Base-by-base conservation (phyloP, 805 yeast species). In the Candida sithepensis region DNA sequence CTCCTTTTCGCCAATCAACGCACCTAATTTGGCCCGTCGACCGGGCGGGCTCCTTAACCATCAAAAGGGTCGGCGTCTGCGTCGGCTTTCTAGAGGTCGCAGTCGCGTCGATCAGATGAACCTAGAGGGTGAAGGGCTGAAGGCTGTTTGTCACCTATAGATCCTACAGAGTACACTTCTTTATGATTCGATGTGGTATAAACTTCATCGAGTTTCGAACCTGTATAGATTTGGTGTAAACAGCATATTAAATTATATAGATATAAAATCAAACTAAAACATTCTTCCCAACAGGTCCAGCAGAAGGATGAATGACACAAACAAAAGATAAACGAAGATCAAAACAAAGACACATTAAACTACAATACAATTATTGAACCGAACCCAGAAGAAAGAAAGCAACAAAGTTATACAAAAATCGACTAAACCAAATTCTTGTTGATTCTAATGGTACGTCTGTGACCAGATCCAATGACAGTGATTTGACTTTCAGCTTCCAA, bases 401-500 rank as follows among this genome's bases (percentile, higher is more conserved):
- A 41, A 7, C 18, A 30, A 16, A 32, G 37, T 14, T 26, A 8
- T 6, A 16, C 13, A 19, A 26, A 41, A 16, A 3, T 32, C 6
- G n/a, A 16, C 39, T 22, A 51, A 4, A 42, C 14, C n/a, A 39
- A 16, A 19, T 41, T 42, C 18, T 33, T 52, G 40, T 56, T 62
- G 36, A 57, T 47, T n/a, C 67, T 54, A 34, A 88, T 75, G 20
- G 81, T 76, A 64, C 91, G 76, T 59, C 87, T 74, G 49, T 77
- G 79, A 44, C 88, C 85, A 49, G 84, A 89, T 16, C 96, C 96
- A 33, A 79, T 70, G 38, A 86, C 81, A 8, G 77, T 73, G 23
- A 89, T 66, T 59, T 78, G 79, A 47, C 85, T 87, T 59, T 88
- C 96, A 47, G 79, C 83, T 49, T 77, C 85, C 54, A 89, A 71